Evolutionary conservation across 2,329 filamentous ascomycete species (phyloP).

Genomic region (Chlorencoelia australis): DNA sequence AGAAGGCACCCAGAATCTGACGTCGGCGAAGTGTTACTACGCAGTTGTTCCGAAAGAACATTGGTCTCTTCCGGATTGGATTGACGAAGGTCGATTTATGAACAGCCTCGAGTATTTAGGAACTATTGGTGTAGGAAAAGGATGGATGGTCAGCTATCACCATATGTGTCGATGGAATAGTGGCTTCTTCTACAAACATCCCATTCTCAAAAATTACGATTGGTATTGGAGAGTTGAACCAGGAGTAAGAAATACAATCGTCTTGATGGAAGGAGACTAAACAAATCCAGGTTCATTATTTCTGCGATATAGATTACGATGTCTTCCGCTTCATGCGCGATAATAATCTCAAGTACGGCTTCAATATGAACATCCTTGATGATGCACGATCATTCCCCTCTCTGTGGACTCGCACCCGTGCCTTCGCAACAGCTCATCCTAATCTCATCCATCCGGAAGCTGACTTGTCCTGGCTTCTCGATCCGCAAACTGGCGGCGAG

Average conservation of each 20-base stretch:
- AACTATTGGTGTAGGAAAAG: conserved; percentile 90
- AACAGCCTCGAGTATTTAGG: conserved; percentile 88
- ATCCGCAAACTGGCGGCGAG: conserved; percentile 66
- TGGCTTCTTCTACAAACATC: conserved; percentile 72
- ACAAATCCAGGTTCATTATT: conserved; percentile 38
- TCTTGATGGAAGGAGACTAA: conserved; percentile 8
- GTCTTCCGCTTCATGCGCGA: conserved; percentile 81
- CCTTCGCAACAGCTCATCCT: conserved; percentile 79
- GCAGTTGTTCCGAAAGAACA: conserved; percentile 74
- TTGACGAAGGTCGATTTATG: conserved; percentile 84
- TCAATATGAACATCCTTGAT: conserved; percentile 82
- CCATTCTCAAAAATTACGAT: conserved; percentile 50
- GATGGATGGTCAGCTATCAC: conserved; percentile 88
- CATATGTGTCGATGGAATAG: conserved; percentile 98
- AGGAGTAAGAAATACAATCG: conserved; percentile 36
- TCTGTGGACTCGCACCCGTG: conserved; percentile 85
- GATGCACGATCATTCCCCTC: conserved; percentile 89
- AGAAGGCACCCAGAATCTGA: conserved; percentile 52
- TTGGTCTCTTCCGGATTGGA: conserved; percentile 92
- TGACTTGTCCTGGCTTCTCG: conserved; percentile 77
- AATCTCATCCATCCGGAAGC: conserved; percentile 76
- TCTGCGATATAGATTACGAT: conserved; percentile 64
- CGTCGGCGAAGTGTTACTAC: conserved; percentile 61
- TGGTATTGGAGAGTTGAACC: conserved; percentile 54
- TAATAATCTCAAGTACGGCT: conserved; percentile 69